These are phyloP conservation scores for Pleomassaria siparia DNA, from an alignment of 2,329 filamentous ascomycete species.

Conservation along the genomic window DNA sequence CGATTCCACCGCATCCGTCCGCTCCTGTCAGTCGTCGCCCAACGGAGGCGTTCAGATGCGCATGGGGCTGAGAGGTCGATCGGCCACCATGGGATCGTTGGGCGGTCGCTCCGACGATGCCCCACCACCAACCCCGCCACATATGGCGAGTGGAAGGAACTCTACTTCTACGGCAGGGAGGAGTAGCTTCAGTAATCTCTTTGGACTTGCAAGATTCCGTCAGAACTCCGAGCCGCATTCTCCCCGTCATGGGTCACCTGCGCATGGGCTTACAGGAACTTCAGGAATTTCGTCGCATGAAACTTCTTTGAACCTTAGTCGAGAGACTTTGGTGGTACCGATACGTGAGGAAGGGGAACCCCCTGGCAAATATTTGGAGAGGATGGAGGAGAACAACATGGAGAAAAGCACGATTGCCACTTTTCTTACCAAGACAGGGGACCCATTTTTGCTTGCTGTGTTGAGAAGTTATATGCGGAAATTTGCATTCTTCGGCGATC, in stretches of 20 bases:
- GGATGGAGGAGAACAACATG: conserved; percentile 76
- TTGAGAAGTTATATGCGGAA: conserved; percentile 93
- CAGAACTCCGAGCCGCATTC: conserved; percentile 75
- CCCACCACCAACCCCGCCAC: conserved; percentile 59
- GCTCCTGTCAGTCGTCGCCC: conserved; percentile 63
- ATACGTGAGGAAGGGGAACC: conserved; percentile 85
- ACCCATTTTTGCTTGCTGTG: conserved; percentile 79
- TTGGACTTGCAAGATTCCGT: conserved; percentile 75
- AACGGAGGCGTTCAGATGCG: conserved; percentile 60
- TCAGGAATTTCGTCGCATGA: conserved; percentile 76
- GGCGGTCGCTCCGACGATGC: conserved; percentile 72
- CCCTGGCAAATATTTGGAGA: conserved; percentile 82
- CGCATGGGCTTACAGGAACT: conserved; percentile 62
- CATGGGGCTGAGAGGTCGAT: conserved; percentile 69
- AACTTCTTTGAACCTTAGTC: conserved; percentile 76
- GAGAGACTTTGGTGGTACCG: conserved; percentile 71
- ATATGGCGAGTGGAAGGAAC: conserved; percentile 57
- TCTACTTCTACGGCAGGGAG: conserved; percentile 84
- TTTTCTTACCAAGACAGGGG: conserved; percentile 80
- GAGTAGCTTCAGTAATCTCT: conserved; percentile 88
- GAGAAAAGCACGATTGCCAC: conserved; percentile 82
- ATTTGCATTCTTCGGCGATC: conserved; percentile 93
- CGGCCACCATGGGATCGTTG: conserved; percentile 86
- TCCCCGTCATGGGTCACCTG: conserved; percentile 61
- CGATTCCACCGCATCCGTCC: conserved; percentile 64